Conservation (phyloP, 352 stramenopile genomes). For the Pythium plurisporium region DNA sequence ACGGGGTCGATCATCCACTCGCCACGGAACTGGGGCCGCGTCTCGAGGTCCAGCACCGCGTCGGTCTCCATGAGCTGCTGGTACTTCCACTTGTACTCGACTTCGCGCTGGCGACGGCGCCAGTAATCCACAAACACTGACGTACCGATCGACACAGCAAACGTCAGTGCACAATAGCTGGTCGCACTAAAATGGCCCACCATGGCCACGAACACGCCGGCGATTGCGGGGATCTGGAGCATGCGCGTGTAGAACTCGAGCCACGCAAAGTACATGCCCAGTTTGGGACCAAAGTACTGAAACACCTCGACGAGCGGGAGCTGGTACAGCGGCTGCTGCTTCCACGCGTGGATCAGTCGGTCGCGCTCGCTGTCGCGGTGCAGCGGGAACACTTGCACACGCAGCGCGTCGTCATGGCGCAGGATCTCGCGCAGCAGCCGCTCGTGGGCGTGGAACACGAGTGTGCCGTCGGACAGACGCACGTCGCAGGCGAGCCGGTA, state of each 20-base stretch:
- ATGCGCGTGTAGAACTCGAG: slow-evolving; percentile 85
- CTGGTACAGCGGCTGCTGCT: slow-evolving; percentile 23
- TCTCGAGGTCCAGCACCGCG: slow-evolving; percentile 35
- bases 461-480: slow-evolving; percentile 19
- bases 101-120: slow-evolving; percentile 40
- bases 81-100: slow-evolving; percentile 63
- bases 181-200: slow-evolving; percentile 35
- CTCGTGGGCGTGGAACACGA: slow-evolving; percentile 35
- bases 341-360: slow-evolving; percentile 42
- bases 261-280: slow-evolving; percentile 77
- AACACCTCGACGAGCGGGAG: slow-evolving; percentile 49
- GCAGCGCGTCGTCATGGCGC: slow-evolving; percentile 16
- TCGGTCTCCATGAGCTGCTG: slow-evolving; percentile 29
- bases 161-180: slow-evolving; percentile 43
- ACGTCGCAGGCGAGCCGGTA: slow-evolving; percentile 36
- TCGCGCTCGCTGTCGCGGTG: slow-evolving; percentile 53
- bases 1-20: slow-evolving; percentile 55
- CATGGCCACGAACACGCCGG: slow-evolving; percentile 49
- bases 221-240: slow-evolving; percentile 48
- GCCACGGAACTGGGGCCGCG: slow-evolving; percentile 40
- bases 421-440: slow-evolving; percentile 40
- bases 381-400: slow-evolving; percentile 43
- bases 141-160: slow-evolving; percentile 49
- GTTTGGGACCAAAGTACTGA: slow-evolving; percentile 58
- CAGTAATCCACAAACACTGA: slow-evolving; percentile 61